Percentiles rank a stretch among this genome's conserved stretches.
phyloP scores from a whole-genome alignment of 352 stramenopile species.

The Globisporangium solare region DNA sequence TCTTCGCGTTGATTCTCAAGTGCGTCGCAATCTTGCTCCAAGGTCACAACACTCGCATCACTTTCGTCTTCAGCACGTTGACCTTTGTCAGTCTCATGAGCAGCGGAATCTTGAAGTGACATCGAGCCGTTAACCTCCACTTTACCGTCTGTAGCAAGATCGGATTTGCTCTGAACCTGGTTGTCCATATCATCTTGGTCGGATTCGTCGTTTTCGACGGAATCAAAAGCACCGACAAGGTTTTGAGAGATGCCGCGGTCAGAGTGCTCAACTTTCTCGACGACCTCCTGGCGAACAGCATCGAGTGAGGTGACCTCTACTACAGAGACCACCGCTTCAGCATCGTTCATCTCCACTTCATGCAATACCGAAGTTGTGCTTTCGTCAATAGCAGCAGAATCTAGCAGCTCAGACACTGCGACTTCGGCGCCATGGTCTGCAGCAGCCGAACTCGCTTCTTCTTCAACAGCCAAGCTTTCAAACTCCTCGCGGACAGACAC shows the following conservation, averaged over 20 bases:
- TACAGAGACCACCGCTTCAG: not conserved
- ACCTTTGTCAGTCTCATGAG: no score
- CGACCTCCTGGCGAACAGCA: not conserved
- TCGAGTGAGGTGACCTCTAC: not conserved
- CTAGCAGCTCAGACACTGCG: no score
- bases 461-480: no score
- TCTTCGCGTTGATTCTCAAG: no score
- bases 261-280: not conserved
- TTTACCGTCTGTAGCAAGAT: not conserved
- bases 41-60: not conserved
- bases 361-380: not conserved
- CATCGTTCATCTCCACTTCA: not conserved
- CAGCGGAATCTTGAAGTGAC: no score
- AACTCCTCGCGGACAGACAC: no score
- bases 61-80: not conserved
- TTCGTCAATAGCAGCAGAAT: no score
- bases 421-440: no score
- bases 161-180: not conserved
- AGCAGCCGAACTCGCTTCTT: no score
- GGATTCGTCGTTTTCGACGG: constrained; percentile 5
- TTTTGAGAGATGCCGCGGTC: constrained; percentile 8
- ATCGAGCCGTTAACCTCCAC: not conserved
- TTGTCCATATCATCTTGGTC: not conserved
- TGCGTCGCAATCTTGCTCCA: no score
- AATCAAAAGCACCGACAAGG: constrained; percentile 8